Evolutionary conservation across 345 rosid species (phyloP).

Genomic region (Populus nigra): DNA sequence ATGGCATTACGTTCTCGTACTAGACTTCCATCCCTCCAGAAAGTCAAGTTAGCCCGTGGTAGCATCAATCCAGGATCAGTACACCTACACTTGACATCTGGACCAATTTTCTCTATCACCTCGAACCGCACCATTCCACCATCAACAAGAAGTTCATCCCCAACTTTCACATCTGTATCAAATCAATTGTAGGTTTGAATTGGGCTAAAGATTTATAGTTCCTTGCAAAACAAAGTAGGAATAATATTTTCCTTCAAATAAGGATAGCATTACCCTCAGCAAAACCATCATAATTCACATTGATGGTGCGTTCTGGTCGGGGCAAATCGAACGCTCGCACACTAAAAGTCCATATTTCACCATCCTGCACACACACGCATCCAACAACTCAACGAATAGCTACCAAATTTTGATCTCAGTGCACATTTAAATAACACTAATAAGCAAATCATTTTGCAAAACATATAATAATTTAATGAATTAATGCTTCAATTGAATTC

Average conservation of each 20-base stretch:
- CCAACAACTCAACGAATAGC: not conserved
- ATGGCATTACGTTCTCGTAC: slow-evolving; percentile 97
- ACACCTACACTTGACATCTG: slow-evolving; percentile 88
- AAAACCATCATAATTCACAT: slow-evolving; percentile 93
- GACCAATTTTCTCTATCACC: slow-evolving; percentile 93
- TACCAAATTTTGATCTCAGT: not conserved
- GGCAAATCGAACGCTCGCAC: slow-evolving; percentile 78
- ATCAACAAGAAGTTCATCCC: slow-evolving; percentile 93
- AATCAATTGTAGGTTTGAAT: not conserved
- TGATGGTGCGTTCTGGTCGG: slow-evolving; percentile 75
- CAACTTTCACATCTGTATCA: slow-evolving; percentile 72
- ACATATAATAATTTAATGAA: not conserved
- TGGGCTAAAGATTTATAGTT: not conserved
- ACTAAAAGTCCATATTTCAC: slow-evolving; percentile 94
- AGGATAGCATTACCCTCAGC: slow-evolving; percentile 67
- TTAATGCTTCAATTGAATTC: not conserved
- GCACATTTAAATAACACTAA: not conserved
- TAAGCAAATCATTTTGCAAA: not conserved
- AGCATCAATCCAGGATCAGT: slow-evolving; percentile 95
- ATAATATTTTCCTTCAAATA: not conserved
- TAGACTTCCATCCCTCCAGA: slow-evolving; percentile 97
- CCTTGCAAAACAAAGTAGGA: not conserved
- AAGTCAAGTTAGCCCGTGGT: slow-evolving; percentile 97
- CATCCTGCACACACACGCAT: slow-evolving; percentile 58
- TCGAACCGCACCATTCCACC: slow-evolving; percentile 99